Percentiles rank a stretch among this genome's conserved stretches.
phyloP scores from a whole-genome alignment of 345 rosid genomes.

The Lagerstroemia speciosa region DNA sequence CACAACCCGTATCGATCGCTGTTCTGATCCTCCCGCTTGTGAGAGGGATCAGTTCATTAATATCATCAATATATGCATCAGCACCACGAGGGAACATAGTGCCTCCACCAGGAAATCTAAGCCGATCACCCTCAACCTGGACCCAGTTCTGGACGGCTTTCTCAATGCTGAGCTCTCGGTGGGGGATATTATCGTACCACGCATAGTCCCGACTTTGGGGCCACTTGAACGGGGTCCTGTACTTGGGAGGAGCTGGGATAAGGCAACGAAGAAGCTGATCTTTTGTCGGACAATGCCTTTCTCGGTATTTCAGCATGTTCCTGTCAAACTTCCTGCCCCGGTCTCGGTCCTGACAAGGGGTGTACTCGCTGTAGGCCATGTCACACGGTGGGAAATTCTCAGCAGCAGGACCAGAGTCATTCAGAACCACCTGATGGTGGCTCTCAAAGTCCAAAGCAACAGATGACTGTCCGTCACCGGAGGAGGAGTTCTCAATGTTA shows the following conservation, averaged over 20 bases:
- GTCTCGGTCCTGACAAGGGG: slow-evolving; percentile 72
- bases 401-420: slow-evolving; percentile 21
- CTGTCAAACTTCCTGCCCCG: slow-evolving; percentile 76
- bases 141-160: slow-evolving; percentile 98
- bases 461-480: slow-evolving; percentile 14
- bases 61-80: slow-evolving; percentile 85
- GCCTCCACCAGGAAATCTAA: slow-evolving; percentile 97
- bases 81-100: slow-evolving; percentile 96
- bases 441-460: slow-evolving; percentile 52
- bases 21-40: slow-evolving; percentile 69
- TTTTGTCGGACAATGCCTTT: slow-evolving; percentile 80
- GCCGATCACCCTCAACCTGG: slow-evolving; percentile 81
- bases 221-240: slow-evolving; percentile 94
- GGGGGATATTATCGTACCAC: slow-evolving; percentile 95
- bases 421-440: slow-evolving; percentile 55
- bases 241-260: slow-evolving; percentile 90
- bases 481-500: slow-evolving; percentile 17
- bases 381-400: slow-evolving; percentile 59
- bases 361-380: slow-evolving; percentile 62
- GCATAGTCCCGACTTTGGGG: slow-evolving; percentile 94
- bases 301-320: slow-evolving; percentile 74
- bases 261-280: slow-evolving; percentile 63
- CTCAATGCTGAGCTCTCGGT: slow-evolving; percentile 85
- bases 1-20: slow-evolving; percentile 93
- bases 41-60: slow-evolving; percentile 66